Percentiles rank a stretch among this genome's conserved stretches.
Evolutionary conservation across 768 basidiomycete genomes (phyloP).

Genomic region (Leccinellum albellum): DNA sequence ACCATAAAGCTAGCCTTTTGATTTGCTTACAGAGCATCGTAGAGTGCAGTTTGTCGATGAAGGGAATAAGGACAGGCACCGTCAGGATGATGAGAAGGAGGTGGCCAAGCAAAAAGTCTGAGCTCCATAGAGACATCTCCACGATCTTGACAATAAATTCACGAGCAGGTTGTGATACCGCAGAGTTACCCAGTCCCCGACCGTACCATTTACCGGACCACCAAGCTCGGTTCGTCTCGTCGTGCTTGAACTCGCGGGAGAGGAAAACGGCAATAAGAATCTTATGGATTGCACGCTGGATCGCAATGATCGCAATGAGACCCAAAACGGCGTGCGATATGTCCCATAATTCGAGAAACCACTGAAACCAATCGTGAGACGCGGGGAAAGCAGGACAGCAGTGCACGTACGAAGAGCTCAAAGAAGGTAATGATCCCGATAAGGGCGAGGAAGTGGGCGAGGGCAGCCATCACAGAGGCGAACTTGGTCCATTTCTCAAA

Average conservation of each 20-base stretch:
- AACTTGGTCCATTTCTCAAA: constrained; percentile 83
- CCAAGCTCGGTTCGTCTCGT: constrained; percentile 98
- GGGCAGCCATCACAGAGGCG: constrained; percentile 86
- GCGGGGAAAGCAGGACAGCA: constrained; percentile 30
- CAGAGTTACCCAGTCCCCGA: constrained; percentile 84
- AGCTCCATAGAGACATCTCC: constrained; percentile 95
- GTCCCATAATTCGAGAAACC: constrained; percentile 97
- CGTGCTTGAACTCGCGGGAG: constrained; percentile 96
- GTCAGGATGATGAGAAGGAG: constrained; percentile 85
- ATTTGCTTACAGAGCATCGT: constrained; percentile 79
- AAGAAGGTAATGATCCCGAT: constrained; percentile 87
- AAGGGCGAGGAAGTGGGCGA: constrained; percentile 81
- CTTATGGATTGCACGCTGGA: constrained; percentile 93
- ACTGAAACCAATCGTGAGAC: constrained; percentile 42
- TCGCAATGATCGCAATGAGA: constrained; percentile 80
- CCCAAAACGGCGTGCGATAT: constrained; percentile 95
- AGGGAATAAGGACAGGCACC: constrained; percentile 81
- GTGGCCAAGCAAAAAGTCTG: constrained; percentile 87
- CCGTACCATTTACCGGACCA: constrained; percentile 99
- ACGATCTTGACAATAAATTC: constrained; percentile 98
- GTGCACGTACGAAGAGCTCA: constrained; percentile 82
- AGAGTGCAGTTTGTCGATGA: constrained; percentile 84
- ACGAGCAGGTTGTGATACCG: constrained; percentile 92
- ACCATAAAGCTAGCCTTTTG: background rate
- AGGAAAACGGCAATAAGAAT: constrained; percentile 91